Evolutionary conservation across 2,329 filamentous ascomycete genomes (phyloP), one percentile per base, ranked within the genome.

Genomic region (Talaromyces atroroseus): DNA sequence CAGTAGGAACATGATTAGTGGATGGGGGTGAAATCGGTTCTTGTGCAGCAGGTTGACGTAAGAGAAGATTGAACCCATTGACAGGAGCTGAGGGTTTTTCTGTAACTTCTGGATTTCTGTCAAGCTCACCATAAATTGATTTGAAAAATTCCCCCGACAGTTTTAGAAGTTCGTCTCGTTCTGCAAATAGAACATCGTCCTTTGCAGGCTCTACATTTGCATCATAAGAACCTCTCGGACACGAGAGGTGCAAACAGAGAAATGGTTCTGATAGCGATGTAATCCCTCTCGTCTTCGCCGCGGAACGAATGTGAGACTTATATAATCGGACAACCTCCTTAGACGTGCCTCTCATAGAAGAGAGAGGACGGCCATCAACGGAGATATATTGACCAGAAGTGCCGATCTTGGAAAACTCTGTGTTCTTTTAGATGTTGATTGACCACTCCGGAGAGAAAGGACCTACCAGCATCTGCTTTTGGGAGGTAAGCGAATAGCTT

Each of bases 181-280:
- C 71, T 32, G 78, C 77, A 62, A 86, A 85, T 2, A 85, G 63
- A 1, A 86, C 75, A 66, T 86, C 80, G 63, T 86, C 82, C 63
- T 87, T 87, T 1, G 79, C 77, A 3, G 84, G 83, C 62, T 87
- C 84, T 36, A 86, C 71, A 58, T 86, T 86, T 4, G 78, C 74
- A 67, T 86, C 84, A 64, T 86, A 86, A 45, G 73, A 79, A 6
- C 75, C 78, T 10, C 65, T 63, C 1, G 79, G 78, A 65, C 82
- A 86, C 1, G 63, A 62, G 8, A 86, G 75, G 34, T 80, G 77
- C 51, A 86, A 63, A 59, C 73, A 80, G 11, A 85, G 62, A 63
- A 86, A 85, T 0, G 81, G 81, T 49, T 83, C 78, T 32, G 74
- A 77, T 42, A 77, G 54, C 5, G 62, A 62, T 21, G 57, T 60